These are phyloP conservation scores for Omphalotus guepiniiformis DNA, from an alignment of 768 basidiomycete genomes.

Conservation along the genomic window DNA sequence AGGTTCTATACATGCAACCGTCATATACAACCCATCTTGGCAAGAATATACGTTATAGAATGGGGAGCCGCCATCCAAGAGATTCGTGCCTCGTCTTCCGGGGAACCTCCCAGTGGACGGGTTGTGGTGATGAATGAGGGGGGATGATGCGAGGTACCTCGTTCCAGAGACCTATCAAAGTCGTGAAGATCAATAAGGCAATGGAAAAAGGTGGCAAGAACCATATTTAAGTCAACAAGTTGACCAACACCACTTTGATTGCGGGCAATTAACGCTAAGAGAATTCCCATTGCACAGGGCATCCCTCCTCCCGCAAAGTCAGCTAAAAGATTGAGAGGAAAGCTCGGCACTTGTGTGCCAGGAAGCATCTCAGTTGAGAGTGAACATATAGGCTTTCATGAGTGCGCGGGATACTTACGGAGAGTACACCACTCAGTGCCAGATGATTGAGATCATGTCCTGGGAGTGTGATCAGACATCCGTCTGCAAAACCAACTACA, in stretches of 20 bases:
- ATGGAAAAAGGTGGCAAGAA: slow-evolving; percentile 18
- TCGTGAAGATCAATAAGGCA: not conserved
- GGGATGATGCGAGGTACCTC: slow-evolving; percentile 72
- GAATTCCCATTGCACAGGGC: slow-evolving; percentile 65
- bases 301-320: slow-evolving; percentile 73
- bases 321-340: slow-evolving; percentile 73
- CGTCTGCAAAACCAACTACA: not conserved
- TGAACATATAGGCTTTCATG: not conserved
- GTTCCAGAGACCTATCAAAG: slow-evolving; percentile 67
- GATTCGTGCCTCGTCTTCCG: slow-evolving; percentile 48
- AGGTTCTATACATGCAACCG: slow-evolving; percentile 72
- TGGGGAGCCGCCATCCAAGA: slow-evolving; percentile 74
- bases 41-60: slow-evolving; percentile 76
- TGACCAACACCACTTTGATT: slow-evolving; percentile 64
- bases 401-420: slow-evolving; percentile 40
- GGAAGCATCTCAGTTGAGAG: slow-evolving; percentile 54
- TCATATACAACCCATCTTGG: slow-evolving; percentile 70
- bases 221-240: slow-evolving; percentile 76
- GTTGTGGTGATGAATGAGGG: slow-evolving; percentile 44
- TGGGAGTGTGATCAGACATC: slow-evolving; percentile 15
- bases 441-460: slow-evolving; percentile 88
- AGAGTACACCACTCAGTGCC: slow-evolving; percentile 70
- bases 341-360: slow-evolving; percentile 60
- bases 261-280: slow-evolving; percentile 72
- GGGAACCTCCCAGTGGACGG: slow-evolving; percentile 27